A percentile compares a stretch with the other conserved stretches of the same genome.
Conservation (phyloP, 1,284 basidiomycete species). For the Leccinum subrobustum region DNA sequence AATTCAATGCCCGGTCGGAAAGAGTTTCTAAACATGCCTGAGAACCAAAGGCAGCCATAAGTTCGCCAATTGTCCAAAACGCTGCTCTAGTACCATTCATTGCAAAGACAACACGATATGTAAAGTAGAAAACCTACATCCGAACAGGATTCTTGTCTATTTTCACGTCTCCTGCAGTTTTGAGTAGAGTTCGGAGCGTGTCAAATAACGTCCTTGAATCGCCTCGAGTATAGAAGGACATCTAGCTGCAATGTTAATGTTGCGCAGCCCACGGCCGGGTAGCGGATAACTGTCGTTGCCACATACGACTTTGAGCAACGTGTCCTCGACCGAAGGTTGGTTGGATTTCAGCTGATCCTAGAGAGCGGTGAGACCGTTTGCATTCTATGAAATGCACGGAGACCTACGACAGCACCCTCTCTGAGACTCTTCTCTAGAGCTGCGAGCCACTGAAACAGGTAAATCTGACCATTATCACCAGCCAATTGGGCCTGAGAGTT, state of each 20-base stretch:
- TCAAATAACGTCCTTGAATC: slow-evolving; percentile 88
- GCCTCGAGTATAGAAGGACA: slow-evolving; percentile 73
- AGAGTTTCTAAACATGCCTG: slow-evolving; percentile 53
- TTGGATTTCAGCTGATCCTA: slow-evolving; percentile 66
- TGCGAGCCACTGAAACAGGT: slow-evolving; percentile 81
- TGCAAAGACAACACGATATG: slow-evolving; percentile 4
- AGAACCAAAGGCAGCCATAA: slow-evolving; percentile 82
- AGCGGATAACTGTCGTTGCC: slow-evolving; percentile 63
- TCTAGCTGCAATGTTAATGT: slow-evolving; percentile 63
- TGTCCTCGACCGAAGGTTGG: slow-evolving; percentile 61
- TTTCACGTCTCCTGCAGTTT: slow-evolving; percentile 73
- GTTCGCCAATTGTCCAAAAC: slow-evolving; percentile 82
- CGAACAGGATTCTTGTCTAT: slow-evolving; percentile 62
- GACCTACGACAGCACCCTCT: slow-evolving; percentile 48
- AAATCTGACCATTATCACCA: slow-evolving; percentile 77
- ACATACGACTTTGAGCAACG: slow-evolving; percentile 62
- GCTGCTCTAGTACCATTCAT: slow-evolving; percentile 52
- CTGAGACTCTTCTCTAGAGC: slow-evolving; percentile 60
- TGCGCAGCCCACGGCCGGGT: slow-evolving; percentile 82
- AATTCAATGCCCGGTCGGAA: not conserved
- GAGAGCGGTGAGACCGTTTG: slow-evolving; percentile 4
- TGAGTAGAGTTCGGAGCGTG: slow-evolving; percentile 77
- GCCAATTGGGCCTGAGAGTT: slow-evolving; percentile 57
- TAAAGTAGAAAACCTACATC: slow-evolving; percentile 50
- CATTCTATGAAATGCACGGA: not conserved